Base-by-base conservation (phyloP, 768 basidiomycete genomes). In the Lepiota venenata region DNA sequence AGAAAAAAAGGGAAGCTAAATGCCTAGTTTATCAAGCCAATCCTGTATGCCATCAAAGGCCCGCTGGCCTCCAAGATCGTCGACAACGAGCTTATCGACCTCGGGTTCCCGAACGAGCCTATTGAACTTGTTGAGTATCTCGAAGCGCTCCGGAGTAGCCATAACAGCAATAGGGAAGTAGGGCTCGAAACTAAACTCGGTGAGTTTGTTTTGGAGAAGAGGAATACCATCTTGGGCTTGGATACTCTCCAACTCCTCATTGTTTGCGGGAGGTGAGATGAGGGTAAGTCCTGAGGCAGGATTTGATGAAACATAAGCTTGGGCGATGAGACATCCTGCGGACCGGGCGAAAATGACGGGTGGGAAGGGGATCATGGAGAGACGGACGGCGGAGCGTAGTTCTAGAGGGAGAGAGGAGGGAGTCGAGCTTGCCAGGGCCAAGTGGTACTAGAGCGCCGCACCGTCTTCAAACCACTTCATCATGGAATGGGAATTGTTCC, bases 251-350 rank as follows among this genome's bases (percentile, higher is more conserved):
- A 79, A 61, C 1, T 67, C 63, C 7, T 63, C 59, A 50, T 80
- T 76, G 39, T 74, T 71, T 9, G 70, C 45, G 1, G 82, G 82
- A 8, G 81, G 83, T 20, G 79, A 78, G 29, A 85, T 75, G n/a
- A 88, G 71, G 54, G 85, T 73, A 46, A 89, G 70, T 0, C 78
- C 87, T 4, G 75, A 71, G 5, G 82, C 82, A 1, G 87, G 84
- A 60, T 87, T 69, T 18, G 84, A 85, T 1, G 83, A 86, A 56
- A 89, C 79, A 64, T 85, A 89, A 18, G 80, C 73, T 64, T 89
- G 83, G 7, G 83, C 78, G 50, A 89, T 75, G 35, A 87, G 70
- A 51, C 82, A 75, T 9, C 74, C 72, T 3, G 70, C 59, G 5
- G 73, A 72, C 21, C 75, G 74, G 2, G 83, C 77, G 56, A 84